Evolutionary conservation across 73 alveolate species (phyloP).

Genomic region (Tetrahymena malaccensis): DNA sequence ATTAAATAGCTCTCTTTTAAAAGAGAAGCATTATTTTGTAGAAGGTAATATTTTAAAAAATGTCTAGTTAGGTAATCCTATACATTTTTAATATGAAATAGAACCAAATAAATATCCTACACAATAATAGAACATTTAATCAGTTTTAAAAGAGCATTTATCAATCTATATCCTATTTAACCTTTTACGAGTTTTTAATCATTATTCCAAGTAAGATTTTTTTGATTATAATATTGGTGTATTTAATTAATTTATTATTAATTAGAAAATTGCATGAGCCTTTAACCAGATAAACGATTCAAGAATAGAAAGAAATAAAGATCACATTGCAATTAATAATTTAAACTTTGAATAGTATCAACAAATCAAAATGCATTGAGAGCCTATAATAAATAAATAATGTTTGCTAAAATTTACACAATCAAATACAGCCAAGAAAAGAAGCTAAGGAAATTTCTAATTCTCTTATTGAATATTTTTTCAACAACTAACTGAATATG

Average conservation of each 20-base stretch:
- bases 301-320: not conserved
- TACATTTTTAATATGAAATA: not conserved
- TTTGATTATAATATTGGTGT: not conserved
- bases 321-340: not conserved
- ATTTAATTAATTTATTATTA: no score
- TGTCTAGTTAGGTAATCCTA: not conserved
- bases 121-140: not conserved
- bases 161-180: not conserved
- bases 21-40: not conserved
- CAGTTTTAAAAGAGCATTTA: not conserved
- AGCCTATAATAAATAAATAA: not conserved
- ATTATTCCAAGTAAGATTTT: not conserved
- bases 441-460: not conserved
- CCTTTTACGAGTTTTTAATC: not conserved
- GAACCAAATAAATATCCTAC: not conserved
- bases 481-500: not conserved
- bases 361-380: not conserved
- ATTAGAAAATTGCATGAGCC: not conserved
- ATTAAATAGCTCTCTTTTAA: not conserved
- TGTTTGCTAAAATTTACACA: not conserved
- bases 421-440: not conserved
- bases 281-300: not conserved
- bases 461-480: not conserved
- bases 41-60: not conserved
- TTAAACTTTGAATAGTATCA: not conserved